Evolutionary conservation across 257 asterid genomes (phyloP).

Genomic region (Avicennia marina): DNA sequence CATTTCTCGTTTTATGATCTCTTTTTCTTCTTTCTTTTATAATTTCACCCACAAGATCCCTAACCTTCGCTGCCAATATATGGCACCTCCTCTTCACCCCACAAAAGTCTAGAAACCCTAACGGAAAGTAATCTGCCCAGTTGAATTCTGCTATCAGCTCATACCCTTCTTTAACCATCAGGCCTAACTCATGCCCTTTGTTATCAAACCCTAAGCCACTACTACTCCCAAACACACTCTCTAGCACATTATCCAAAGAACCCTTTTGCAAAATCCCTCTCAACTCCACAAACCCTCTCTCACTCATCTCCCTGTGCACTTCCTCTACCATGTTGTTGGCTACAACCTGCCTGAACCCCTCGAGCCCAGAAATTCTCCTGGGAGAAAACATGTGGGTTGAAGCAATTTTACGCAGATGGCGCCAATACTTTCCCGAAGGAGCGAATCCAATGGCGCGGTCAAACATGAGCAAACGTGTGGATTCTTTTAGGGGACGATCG

Average conservation of each 20-base stretch:
- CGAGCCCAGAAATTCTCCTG: constrained; percentile 38
- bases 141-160: constrained; percentile 52
- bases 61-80: constrained; percentile 42
- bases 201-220: too few species aligned
- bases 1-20: constrained; percentile 31
- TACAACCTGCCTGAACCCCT: constrained; percentile 31
- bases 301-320: constrained; percentile 27
- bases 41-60: constrained; percentile 31
- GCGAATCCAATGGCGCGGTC: constrained; percentile 70
- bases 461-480: constrained; percentile 56
- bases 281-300: constrained; percentile 37
- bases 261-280: constrained; percentile 39
- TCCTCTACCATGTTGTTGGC: constrained; percentile 32
- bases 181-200: constrained; percentile 34
- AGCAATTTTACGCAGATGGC: constrained; percentile 42
- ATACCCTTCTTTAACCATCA: constrained; percentile 70
- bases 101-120: constrained; percentile 44
- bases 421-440: constrained; percentile 48
- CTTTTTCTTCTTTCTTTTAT: constrained; percentile 36
- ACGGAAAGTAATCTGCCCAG: constrained; percentile 59
- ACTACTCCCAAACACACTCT: constrained; percentile 54
- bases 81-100: constrained; percentile 63
- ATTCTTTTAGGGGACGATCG: constrained; percentile 55
- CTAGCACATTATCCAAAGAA: constrained; percentile 48
- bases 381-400: constrained; percentile 57